Conservation (phyloP, 2,329 filamentous ascomycete genomes). For the Paracoccidioides lutzii region DNA sequence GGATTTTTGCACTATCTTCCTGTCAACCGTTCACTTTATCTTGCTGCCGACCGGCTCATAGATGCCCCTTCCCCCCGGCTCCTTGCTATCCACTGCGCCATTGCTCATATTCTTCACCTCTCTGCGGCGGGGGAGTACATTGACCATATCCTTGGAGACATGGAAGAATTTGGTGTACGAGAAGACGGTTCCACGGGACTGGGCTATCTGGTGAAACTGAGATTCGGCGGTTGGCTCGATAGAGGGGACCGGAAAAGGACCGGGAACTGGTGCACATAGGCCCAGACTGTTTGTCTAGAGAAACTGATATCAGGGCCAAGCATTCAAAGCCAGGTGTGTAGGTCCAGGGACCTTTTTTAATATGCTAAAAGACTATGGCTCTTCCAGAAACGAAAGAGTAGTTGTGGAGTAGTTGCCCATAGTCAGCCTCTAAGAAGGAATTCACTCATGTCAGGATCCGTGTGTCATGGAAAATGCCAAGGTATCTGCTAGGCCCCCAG, state of each 20-base stretch:
- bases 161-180: conserved; percentile 1
- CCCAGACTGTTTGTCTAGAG: too few species aligned
- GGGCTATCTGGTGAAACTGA: not conserved
- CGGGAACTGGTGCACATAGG: too few species aligned
- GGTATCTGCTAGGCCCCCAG: too few species aligned
- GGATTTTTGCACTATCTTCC: conserved; percentile 7
- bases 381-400: too few species aligned
- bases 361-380: too few species aligned
- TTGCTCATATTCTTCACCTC: conserved; percentile 23
- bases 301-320: too few species aligned
- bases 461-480: too few species aligned
- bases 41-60: conserved; percentile 16
- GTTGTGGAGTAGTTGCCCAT: too few species aligned
- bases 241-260: not conserved
- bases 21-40: conserved; percentile 18
- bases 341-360: too few species aligned
- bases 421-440: too few species aligned
- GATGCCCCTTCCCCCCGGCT: conserved; percentile 23
- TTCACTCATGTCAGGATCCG: too few species aligned
- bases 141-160: conserved; percentile 18
- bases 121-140: conserved; percentile 24
- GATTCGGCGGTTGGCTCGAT: not conserved
- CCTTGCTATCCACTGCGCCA: conserved; percentile 22
- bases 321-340: too few species aligned
- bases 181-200: conserved; percentile 5